phyloP scores from a whole-genome alignment of 768 basidiomycete genomes.

The Rhizopogon vesiculosus region DNA sequence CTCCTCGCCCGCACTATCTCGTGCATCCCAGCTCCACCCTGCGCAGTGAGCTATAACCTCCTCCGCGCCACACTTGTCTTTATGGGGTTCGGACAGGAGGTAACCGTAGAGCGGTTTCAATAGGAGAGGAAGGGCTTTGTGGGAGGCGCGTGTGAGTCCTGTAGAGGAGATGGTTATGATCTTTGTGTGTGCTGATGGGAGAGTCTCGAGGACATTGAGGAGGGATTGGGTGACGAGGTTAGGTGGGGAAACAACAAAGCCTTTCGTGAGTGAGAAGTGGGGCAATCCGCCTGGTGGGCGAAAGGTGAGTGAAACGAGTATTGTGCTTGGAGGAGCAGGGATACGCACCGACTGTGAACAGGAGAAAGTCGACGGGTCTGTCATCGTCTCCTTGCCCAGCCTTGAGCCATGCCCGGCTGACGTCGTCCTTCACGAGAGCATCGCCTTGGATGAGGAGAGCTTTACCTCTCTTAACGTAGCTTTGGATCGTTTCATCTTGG shows the following conservation, averaged over 20 bases:
- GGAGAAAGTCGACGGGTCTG: conserved; percentile 43
- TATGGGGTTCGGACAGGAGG: conserved; percentile 42
- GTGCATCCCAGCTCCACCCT: conserved; percentile 48
- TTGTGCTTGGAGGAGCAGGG: not conserved
- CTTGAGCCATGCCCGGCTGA: conserved; percentile 47
- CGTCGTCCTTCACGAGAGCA: conserved; percentile 48
- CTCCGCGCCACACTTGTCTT: conserved; percentile 61
- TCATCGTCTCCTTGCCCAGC: conserved; percentile 25
- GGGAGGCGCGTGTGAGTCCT: conserved; percentile 45
- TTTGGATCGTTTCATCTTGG: conserved; percentile 46
- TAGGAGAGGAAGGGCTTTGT: conserved; percentile 39
- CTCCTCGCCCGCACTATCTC: conserved; percentile 34
- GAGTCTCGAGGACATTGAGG: conserved; percentile 50
- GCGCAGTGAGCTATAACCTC: conserved; percentile 41
- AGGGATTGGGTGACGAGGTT: conserved; percentile 58
- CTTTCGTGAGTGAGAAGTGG: conserved; percentile 42
- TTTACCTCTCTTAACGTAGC: conserved; percentile 43
- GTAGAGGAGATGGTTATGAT: conserved; percentile 50
- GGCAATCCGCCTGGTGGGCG: conserved; percentile 40
- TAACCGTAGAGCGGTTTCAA: conserved; percentile 46
- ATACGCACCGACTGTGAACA: conserved; percentile 59
- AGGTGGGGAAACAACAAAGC: conserved; percentile 41
- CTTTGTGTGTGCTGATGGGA: conserved; percentile 43
- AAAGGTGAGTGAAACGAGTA: not conserved
- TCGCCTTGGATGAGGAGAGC: conserved; percentile 59